These are phyloP conservation scores for Termitomyces bulborhizus DNA, from an alignment of 768 basidiomycete genomes.

Conservation along the genomic window DNA sequence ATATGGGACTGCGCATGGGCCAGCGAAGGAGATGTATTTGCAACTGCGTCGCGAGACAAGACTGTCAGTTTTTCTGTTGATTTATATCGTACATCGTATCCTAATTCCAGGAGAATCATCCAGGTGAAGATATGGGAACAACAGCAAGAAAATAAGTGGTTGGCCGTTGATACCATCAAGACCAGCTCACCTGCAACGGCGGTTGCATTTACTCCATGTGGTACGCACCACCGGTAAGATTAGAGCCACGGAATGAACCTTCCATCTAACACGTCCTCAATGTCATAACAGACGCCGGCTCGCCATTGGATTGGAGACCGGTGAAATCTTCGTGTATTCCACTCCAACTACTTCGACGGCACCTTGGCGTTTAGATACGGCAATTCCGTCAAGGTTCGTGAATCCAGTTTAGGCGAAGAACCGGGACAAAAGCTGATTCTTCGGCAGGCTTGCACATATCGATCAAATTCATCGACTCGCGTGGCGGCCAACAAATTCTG, in stretches of 20 bases:
- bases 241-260: background rate
- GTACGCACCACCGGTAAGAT: constrained; percentile 29
- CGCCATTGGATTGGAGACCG: constrained; percentile 83
- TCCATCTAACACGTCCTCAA: background rate
- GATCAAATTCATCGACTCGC: constrained; percentile 74
- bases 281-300: constrained; percentile 40
- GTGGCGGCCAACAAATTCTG: constrained; percentile 55
- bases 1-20: constrained; percentile 97
- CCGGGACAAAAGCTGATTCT: background rate
- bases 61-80: constrained; percentile 44
- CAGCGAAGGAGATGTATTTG: constrained; percentile 70
- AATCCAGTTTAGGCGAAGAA: constrained; percentile 11
- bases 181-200: constrained; percentile 78
- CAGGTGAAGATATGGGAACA: constrained; percentile 83
- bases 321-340: constrained; percentile 62
- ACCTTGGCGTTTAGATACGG: constrained; percentile 41
- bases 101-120: background rate
- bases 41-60: constrained; percentile 93
- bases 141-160: constrained; percentile 45
- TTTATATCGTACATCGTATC: background rate
- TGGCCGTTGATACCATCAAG: constrained; percentile 53
- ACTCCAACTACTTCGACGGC: constrained; percentile 22
- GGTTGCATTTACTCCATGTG: constrained; percentile 49
- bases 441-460: constrained; percentile 61
- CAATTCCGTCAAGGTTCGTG: constrained; percentile 49